Conservation (phyloP, 2,329 filamentous ascomycete genomes). For the Trichoderma oligosporum region DNA sequence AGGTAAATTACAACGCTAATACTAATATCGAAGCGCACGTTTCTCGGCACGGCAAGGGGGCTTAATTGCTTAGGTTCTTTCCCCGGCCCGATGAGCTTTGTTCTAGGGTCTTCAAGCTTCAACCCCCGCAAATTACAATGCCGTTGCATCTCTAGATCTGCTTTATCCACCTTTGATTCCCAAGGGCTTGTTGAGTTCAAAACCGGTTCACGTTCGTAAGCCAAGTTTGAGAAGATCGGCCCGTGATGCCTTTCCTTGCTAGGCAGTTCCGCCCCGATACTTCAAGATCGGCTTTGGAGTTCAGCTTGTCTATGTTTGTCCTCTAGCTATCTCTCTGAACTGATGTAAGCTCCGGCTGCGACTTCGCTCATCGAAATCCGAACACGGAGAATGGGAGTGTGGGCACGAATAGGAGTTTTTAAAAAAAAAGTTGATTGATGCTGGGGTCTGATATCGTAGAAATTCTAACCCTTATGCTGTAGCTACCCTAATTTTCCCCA, state of each 20-base stretch:
- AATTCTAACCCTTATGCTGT: background rate
- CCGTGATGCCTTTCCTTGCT: background rate
- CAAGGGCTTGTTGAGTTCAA: background rate
- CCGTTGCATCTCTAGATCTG: slow-evolving; percentile 1
- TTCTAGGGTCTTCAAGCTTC: background rate
- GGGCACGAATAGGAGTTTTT: background rate
- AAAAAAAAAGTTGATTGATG: background rate
- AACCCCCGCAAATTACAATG: slow-evolving; percentile 4
- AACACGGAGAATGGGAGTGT: background rate
- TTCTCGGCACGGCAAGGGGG: slow-evolving; percentile 4
- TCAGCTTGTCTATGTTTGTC: background rate
- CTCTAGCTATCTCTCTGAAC: background rate
- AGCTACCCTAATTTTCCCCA: background rate
- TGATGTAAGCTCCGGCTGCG: background rate
- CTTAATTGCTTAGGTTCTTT: background rate
- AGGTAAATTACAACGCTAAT: background rate
- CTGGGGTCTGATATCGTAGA: background rate
- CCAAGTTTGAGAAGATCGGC: slow-evolving; percentile 1
- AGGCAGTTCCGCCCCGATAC: background rate
- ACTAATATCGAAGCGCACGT: background rate
- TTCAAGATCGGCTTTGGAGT: background rate
- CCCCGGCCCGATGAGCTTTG: slow-evolving; percentile 3
- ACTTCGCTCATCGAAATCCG: background rate
- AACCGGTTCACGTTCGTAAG: background rate
- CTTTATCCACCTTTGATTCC: background rate